phyloP scores from a whole-genome alignment of 2,329 filamentous ascomycete species.

The Pestalotiopsis sp. region DNA sequence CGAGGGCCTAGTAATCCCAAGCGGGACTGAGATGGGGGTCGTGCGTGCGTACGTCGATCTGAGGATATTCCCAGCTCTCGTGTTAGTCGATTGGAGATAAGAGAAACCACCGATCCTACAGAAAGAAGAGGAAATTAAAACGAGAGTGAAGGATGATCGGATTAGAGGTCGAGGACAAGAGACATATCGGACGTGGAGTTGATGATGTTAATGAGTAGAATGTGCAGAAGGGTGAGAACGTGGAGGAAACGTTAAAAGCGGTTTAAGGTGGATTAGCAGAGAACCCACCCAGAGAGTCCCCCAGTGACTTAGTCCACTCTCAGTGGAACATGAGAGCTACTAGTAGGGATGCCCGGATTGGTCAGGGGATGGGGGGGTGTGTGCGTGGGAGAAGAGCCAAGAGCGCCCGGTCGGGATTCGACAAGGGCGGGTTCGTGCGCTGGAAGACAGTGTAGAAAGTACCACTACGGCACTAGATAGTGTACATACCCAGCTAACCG shows the following conservation, averaged over 20 bases:
- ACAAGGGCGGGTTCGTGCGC: neutral
- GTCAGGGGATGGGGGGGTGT: neutral
- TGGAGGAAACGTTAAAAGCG: constrained; percentile 17
- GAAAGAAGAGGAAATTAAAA: neutral
- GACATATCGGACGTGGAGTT: constrained; percentile 2
- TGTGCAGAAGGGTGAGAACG: constrained; percentile 9
- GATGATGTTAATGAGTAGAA: constrained; percentile 3
- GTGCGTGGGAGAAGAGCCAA: neutral
- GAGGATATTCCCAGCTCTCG: neutral
- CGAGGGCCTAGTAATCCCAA: constrained; percentile 4
- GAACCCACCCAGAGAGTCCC: neutral
- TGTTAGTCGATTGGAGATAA: neutral
- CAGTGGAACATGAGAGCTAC: constrained; percentile 3
- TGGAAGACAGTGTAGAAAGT: neutral
- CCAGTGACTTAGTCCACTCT: constrained; percentile 4
- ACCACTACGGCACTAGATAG: neutral
- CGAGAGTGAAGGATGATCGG: too few species aligned
- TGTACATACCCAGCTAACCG: too few species aligned
- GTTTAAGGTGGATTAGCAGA: constrained; percentile 12
- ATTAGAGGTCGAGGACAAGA: neutral
- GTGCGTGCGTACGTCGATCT: neutral
- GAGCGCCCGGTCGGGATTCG: neutral
- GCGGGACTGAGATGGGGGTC: neutral
- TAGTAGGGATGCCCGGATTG: constrained; percentile 5
- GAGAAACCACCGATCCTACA: neutral